Base-by-base conservation (phyloP, 345 rosid genomes). In the Eucalyptus pauciflora region DNA sequence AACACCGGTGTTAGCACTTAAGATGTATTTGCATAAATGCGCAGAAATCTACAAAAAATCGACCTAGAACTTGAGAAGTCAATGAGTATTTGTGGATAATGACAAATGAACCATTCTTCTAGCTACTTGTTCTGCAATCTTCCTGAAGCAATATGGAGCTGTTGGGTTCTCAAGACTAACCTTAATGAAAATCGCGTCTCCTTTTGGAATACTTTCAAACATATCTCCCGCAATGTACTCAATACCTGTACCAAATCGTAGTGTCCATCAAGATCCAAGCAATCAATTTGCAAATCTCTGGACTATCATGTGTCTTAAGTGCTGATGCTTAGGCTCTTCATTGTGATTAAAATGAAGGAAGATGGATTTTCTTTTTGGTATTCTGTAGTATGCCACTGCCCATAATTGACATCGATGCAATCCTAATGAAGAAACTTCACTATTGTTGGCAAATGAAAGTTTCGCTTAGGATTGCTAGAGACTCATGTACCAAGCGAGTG, bases 161-260 rank as follows among this genome's bases (percentile, higher is more conserved):
- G 16, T 62, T 62, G 69, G 69, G 4, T 62, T 27, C 3, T n/a
- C 25, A 29, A 86, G 22, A 43, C 49, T 60, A 25, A 95, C 97
- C 95, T 94, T 96, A 94, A 94, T 94, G 95, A 95, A 94, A 90
- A 96, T 94, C 85, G 93, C 94, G 56, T 96, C 95, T 89, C 95
- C 98, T 89, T 94, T 89, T 24, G 98, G 99, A 69, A 93, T 90
- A 31, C 76, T 89, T 64, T 52, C 56, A 86, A 94, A 92, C 94
- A 93, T 93, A 83, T 93, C 94, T 69, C 94, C 95, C 45, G 91
- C 88, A 90, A 93, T 91, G 91, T 92, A 88, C 87, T 90, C 92
- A 15, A 90, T 93, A 14, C 92, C 93, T 93, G 88, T 64, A 64
- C 37, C 76, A 50, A 90, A 86, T 50, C 46, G 7, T 20, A 43